Conservation (phyloP, 139 green algal species). For the Zygnema circumcarinatum region DNA sequence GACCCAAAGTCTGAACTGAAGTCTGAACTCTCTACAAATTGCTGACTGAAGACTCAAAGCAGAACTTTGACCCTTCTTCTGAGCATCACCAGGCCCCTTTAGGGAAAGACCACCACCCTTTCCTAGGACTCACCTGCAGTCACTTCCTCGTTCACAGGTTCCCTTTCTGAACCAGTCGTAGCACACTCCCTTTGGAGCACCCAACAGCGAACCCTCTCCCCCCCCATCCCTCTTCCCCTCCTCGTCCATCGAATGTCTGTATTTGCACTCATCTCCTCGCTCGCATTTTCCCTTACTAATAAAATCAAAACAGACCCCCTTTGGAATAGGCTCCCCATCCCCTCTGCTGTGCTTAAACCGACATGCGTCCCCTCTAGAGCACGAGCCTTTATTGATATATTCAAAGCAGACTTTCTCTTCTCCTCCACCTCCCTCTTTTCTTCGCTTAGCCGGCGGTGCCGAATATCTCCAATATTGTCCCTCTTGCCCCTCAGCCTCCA, state of each 20-base stretch:
- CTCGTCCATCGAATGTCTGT: neutral
- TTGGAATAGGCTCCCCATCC: slow-evolving; percentile 3
- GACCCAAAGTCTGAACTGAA: neutral
- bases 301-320: slow-evolving; percentile 59
- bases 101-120: too few relatives aligned
- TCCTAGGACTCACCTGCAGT: slow-evolving; percentile 45
- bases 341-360: slow-evolving; percentile 43
- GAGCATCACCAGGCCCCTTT: too few relatives aligned
- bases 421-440: slow-evolving; percentile 24
- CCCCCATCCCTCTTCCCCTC: neutral
- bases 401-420: slow-evolving; percentile 62
- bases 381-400: slow-evolving; percentile 33
- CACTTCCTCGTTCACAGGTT: slow-evolving; percentile 47
- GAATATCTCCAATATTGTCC: slow-evolving; percentile 53
- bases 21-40: neutral
- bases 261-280: slow-evolving; percentile 48
- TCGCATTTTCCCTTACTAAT: slow-evolving; percentile 56
- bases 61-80: too few relatives aligned
- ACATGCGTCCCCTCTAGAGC: slow-evolving; percentile 45
- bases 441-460: neutral
- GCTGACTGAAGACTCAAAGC: neutral
- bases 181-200: slow-evolving; percentile 41
- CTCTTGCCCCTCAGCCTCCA: slow-evolving; percentile 22
- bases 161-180: slow-evolving; percentile 57
- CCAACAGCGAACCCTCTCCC: neutral